Percentiles rank a stretch among this genome's conserved stretches.
Evolutionary conservation across 2,329 filamentous ascomycete species (phyloP).

Genomic region (Pseudogymnoascus sp.): DNA sequence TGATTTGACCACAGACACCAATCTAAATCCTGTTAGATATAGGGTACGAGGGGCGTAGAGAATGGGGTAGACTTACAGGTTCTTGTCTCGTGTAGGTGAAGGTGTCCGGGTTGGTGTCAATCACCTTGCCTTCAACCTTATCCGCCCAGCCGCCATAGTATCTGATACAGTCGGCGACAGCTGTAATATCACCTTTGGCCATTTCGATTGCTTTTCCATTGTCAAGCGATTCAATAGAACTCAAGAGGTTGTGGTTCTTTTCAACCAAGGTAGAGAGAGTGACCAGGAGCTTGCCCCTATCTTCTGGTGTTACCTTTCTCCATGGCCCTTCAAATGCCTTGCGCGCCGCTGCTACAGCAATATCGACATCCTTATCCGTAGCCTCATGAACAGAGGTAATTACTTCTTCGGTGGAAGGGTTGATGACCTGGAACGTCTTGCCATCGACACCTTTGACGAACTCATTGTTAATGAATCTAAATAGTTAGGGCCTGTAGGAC

Average conservation of each 20-base stretch:
- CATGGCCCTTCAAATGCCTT: conserved; percentile 74
- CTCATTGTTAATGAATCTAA: conserved; percentile 75
- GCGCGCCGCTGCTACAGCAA: conserved; percentile 77
- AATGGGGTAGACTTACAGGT: conserved; percentile 42
- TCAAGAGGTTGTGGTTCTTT: conserved; percentile 67
- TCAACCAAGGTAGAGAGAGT: conserved; percentile 77
- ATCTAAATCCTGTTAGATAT: conserved; percentile 27
- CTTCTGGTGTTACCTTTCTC: conserved; percentile 58
- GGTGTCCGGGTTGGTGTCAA: conserved; percentile 55
- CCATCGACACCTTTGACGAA: conserved; percentile 77
- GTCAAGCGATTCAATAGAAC: conserved; percentile 78
- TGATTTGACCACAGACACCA: conserved; percentile 64
- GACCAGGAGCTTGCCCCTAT: conserved; percentile 60
- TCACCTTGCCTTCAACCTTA: conserved; percentile 62
- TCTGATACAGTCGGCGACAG: conserved; percentile 62
- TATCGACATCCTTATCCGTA: conserved; percentile 75
- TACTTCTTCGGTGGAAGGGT: conserved; percentile 76
- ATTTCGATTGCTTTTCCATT: conserved; percentile 75
- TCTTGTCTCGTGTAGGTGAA: conserved; percentile 64
- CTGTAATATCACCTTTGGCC: conserved; percentile 66
- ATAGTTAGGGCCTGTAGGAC: background rate
- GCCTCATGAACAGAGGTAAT: conserved; percentile 78
- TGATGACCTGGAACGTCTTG: conserved; percentile 87
- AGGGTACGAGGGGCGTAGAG: background rate
- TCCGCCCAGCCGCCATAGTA: conserved; percentile 75